Base-by-base conservation (phyloP, 225 moss, liverwort and hornwort species). In the Physcomitrium patens region DNA sequence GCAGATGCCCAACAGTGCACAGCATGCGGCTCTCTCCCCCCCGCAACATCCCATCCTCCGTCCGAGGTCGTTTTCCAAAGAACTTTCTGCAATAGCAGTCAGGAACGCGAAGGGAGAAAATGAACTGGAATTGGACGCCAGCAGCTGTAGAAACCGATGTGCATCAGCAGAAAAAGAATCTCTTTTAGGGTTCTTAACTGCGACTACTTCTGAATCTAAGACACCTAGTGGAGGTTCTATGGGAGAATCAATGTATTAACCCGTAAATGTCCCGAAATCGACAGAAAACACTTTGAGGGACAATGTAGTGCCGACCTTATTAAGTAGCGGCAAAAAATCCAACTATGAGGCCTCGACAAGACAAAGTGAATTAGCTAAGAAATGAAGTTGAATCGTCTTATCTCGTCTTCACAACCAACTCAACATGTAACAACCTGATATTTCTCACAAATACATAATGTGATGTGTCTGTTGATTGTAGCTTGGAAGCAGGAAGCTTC, bases 331-430 rank as follows among this genome's bases (percentile, higher is more conserved):
- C 13, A 52, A 80, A 31, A 63, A 64, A 47, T 69, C 78, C 42
- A 46, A 60, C 60, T 76, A 74, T 56, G 86, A 84, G 65, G 69
- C 56, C 31, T 78, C 77, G 15, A 73, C 68, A 2, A 77, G 75
- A n/a, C 24, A 1, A 24, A 24, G 24, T 24, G 24, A 24, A 24
- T 24, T 24, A 24, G 24, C 24, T 24, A 24, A 24, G 24, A 24
- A 24, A 24, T 24, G 24, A 24, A 24, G 24, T 24, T 24, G 24
- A 24, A 24, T 24, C 24, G 24, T 24, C 24, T 24, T 1, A 24
- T 24, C 24, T 24, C 24, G 24, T 24, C 24, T 24, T 24, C 24
- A 24, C 1, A 24, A 24, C 24, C 24, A 24, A 24, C 24, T 24
- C 24, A 24, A 24, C 24, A 24, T 24, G 24, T 24, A 24, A 24